A percentile compares a stretch with the other conserved stretches of the same genome.
Evolutionary conservation across 768 basidiomycete species (phyloP).

Genomic region (Rhodotorula paludigena): DNA sequence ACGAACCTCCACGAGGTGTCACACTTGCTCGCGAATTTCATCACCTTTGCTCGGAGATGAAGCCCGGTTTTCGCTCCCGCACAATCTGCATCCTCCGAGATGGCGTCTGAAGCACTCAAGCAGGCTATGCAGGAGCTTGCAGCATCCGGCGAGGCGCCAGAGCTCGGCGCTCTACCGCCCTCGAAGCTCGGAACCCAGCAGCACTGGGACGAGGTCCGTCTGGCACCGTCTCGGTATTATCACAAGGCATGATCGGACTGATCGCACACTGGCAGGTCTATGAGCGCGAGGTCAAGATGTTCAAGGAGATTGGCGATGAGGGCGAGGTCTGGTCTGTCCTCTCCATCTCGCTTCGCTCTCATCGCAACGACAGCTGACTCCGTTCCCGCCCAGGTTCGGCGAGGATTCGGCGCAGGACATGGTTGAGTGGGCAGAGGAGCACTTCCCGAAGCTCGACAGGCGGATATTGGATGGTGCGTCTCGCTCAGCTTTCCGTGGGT

Average conservation of each 20-base stretch:
- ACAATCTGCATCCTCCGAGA: too few species aligned
- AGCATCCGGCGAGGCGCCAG: conserved; percentile 23
- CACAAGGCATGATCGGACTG: not conserved
- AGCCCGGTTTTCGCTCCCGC: too few species aligned
- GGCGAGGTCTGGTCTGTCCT: conserved; percentile 50
- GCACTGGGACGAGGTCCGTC: conserved; percentile 45
- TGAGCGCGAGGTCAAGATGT: conserved; percentile 48
- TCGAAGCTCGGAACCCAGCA: conserved; percentile 48
- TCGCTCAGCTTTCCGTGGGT: conserved; percentile 14
- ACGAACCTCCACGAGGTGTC: too few species aligned
- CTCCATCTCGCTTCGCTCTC: not conserved
- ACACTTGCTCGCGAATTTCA: too few species aligned
- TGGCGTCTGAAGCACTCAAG: conserved; percentile 34
- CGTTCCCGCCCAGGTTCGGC: conserved; percentile 47
- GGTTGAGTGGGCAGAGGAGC: conserved; percentile 49
- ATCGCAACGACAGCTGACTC: not conserved
- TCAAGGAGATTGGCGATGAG: conserved; percentile 50
- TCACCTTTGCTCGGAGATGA: too few species aligned
- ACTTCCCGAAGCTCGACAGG: conserved; percentile 43
- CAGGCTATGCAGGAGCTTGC: conserved; percentile 25
- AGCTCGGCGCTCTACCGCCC: conserved; percentile 38
- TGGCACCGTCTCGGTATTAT: too few species aligned
- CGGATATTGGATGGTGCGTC: conserved; percentile 48
- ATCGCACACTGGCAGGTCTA: conserved; percentile 2
- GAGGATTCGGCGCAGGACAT: conserved; percentile 49